Percentiles rank a stretch among this genome's conserved stretches.
Conservation (phyloP, 2,329 filamentous ascomycete species). For the Calonectria pseudoreteaudii region DNA sequence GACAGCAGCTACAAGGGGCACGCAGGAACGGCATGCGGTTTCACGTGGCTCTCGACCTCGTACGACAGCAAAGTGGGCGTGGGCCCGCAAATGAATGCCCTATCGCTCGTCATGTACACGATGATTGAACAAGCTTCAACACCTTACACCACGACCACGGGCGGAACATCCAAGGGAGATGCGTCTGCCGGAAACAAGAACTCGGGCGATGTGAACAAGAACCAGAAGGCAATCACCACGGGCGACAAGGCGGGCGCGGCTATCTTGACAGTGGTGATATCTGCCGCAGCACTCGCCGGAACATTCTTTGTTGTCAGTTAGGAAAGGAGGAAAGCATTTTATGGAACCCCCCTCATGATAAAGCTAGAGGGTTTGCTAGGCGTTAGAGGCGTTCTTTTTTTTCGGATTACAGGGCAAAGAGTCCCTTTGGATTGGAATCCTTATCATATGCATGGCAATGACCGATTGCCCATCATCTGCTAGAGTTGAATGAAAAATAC, state of each 20-base stretch:
- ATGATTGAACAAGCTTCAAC: conserved; percentile 58
- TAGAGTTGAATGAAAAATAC: conserved; percentile 6
- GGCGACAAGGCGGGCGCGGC: conserved; percentile 68
- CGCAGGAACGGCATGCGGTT: conserved; percentile 73
- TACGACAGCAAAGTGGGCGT: conserved; percentile 74
- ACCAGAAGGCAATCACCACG: conserved; percentile 54
- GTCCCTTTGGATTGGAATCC: not conserved
- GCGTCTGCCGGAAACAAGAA: conserved; percentile 56
- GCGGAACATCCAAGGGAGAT: conserved; percentile 69
- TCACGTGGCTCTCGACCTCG: conserved; percentile 67
- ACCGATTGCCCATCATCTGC: not conserved
- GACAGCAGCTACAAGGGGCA: conserved; percentile 60
- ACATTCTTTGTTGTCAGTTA: conserved; percentile 56
- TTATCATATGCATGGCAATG: not conserved
- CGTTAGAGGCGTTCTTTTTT: conserved; percentile 8
- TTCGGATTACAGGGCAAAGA: not conserved
- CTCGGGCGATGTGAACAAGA: conserved; percentile 44
- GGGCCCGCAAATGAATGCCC: conserved; percentile 76
- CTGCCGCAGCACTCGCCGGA: conserved; percentile 62
- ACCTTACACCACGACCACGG: conserved; percentile 65
- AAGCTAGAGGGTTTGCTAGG: not conserved
- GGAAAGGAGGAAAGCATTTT: not conserved
- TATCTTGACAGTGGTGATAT: conserved; percentile 64
- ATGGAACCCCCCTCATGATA: not conserved
- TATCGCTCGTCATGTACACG: conserved; percentile 72